A percentile compares a stretch with the other conserved stretches of the same genome.
Conservation (phyloP, 116 monocot genomes). For the Phalaenopsis hybrid region DNA sequence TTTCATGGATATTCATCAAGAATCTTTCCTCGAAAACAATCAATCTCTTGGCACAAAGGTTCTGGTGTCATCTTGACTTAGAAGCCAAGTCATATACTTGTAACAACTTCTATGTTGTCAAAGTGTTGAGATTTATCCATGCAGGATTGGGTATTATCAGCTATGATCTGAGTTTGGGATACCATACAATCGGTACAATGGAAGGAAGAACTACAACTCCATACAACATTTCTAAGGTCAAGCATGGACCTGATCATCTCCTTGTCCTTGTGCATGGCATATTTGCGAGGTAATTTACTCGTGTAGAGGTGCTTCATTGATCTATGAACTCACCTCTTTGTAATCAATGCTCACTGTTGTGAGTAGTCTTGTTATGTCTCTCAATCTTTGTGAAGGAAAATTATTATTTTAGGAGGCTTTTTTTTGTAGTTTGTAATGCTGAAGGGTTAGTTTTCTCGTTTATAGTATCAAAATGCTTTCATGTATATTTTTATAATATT, state of each 20-base stretch:
- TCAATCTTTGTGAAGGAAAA: neutral
- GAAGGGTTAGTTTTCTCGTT: neutral
- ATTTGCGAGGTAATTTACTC: conserved; percentile 51
- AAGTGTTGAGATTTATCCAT: neutral
- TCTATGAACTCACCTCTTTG: neutral
- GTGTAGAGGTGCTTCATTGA: neutral
- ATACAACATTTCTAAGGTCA: conserved; percentile 19
- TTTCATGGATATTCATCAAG: neutral
- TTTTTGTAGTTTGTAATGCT: neutral
- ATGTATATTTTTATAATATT: neutral
- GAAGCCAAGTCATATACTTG: neutral
- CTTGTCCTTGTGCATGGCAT: conserved; percentile 98
- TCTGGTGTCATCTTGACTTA: neutral
- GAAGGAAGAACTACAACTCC: conserved; percentile 7
- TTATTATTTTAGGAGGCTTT: neutral
- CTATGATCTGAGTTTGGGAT: conserved; percentile 9
- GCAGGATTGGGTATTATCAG: conserved; percentile 15
- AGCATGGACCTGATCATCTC: conserved; percentile 71
- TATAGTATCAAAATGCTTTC: neutral
- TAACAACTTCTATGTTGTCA: neutral
- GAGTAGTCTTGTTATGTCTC: neutral
- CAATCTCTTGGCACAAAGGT: neutral
- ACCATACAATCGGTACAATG: conserved; percentile 13
- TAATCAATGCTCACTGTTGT: neutral
- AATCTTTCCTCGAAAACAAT: neutral